Conservation (phyloP, 2,329 filamentous ascomycete species). For the Xylariaceae sp. region DNA sequence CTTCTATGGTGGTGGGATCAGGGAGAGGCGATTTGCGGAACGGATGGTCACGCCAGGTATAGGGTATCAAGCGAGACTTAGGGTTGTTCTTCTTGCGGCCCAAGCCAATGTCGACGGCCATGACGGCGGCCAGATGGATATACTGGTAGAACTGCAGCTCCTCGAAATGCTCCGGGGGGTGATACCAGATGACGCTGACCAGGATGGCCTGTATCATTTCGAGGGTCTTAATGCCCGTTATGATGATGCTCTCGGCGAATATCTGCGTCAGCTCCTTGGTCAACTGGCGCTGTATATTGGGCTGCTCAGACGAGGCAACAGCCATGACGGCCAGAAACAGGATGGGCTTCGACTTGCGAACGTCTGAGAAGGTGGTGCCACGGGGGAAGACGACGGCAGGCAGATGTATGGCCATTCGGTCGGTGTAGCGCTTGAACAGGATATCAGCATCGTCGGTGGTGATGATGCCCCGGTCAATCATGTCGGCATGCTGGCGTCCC, state of each 20-base stretch:
- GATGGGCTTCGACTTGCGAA: constrained; percentile 53
- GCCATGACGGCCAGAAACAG: constrained; percentile 67
- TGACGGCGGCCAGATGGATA: constrained; percentile 70
- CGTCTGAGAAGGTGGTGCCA: constrained; percentile 43
- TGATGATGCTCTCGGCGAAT: constrained; percentile 66
- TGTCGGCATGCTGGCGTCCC: constrained; percentile 31
- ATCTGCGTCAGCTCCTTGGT: constrained; percentile 63
- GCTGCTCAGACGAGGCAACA: constrained; percentile 51
- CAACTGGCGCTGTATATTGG: constrained; percentile 51
- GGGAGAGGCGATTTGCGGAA: constrained; percentile 35
- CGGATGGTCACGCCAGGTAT: constrained; percentile 34
- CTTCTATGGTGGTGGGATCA: constrained; percentile 47
- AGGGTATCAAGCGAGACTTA: constrained; percentile 28
- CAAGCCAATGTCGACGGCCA: constrained; percentile 78
- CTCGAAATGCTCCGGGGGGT: constrained; percentile 73
- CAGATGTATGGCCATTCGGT: constrained; percentile 52
- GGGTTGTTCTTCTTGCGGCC: constrained; percentile 34
- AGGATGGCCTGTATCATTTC: constrained; percentile 76
- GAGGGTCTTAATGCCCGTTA: constrained; percentile 71
- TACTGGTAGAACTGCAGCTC: constrained; percentile 88
- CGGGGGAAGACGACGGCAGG: constrained; percentile 55
- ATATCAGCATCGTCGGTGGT: constrained; percentile 46
- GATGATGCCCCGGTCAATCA: constrained; percentile 53
- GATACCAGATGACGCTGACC: constrained; percentile 75
- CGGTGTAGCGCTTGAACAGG: constrained; percentile 51